phyloP scores from a whole-genome alignment of 2,329 filamentous ascomycete genomes.

The Magnaporthiopsis rhizophila region DNA sequence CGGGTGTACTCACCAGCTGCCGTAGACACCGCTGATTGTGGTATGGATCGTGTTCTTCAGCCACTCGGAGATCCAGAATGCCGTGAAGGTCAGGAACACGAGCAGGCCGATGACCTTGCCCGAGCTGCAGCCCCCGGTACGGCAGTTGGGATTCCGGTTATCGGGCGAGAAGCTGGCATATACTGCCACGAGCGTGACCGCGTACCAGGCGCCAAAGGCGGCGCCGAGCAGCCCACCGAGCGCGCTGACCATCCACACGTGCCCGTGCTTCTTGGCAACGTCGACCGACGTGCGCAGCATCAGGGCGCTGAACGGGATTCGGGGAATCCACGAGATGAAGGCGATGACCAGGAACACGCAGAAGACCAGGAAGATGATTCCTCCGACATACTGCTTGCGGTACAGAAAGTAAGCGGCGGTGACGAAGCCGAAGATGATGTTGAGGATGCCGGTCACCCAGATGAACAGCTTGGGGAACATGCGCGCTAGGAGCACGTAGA shows the following conservation, averaged over 20 bases:
- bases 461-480: conserved; percentile 84
- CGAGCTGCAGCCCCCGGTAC: conserved; percentile 56
- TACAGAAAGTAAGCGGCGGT: conserved; percentile 82
- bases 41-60: conserved; percentile 90
- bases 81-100: conserved; percentile 82
- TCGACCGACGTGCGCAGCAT: conserved; percentile 85
- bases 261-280: conserved; percentile 73
- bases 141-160: conserved; percentile 39
- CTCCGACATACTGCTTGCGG: conserved; percentile 69
- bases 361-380: conserved; percentile 81
- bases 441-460: conserved; percentile 84
- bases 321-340: conserved; percentile 81
- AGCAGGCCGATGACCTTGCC: conserved; percentile 77
- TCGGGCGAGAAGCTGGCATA: conserved; percentile 74
- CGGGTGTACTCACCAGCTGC: conserved; percentile 65
- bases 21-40: conserved; percentile 81
- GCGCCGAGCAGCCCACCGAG: conserved; percentile 70
- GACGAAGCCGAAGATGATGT: conserved; percentile 75
- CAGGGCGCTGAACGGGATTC: conserved; percentile 84
- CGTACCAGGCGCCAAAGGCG: conserved; percentile 76
- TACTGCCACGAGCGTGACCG: conserved; percentile 75
- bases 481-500: conserved; percentile 69
- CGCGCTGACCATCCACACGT: conserved; percentile 81
- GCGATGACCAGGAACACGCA: conserved; percentile 70
- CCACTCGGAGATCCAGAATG: conserved; percentile 91